phyloP scores from a whole-genome alignment of 352 stramenopile genomes.

The Phytophthora podocarpi region DNA sequence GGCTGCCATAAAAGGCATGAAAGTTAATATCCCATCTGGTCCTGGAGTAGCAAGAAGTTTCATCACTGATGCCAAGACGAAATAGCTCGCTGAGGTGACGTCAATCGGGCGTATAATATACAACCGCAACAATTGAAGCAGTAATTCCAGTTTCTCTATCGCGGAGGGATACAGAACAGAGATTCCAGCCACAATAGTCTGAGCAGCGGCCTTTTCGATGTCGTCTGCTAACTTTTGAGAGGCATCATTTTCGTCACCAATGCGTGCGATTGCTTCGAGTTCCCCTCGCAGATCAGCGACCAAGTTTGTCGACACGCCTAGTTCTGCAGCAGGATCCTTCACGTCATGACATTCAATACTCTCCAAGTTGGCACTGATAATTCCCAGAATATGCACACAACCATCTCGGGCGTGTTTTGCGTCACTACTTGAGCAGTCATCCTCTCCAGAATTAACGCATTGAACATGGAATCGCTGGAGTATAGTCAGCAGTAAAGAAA shows the following conservation, averaged over 20 bases:
- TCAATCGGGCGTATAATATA: conserved; percentile 42
- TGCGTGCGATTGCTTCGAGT: conserved; percentile 55
- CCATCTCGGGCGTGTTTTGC: conserved; percentile 10
- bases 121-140: conserved; percentile 62
- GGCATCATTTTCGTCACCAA: conserved; percentile 24
- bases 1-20: conserved; percentile 51
- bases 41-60: conserved; percentile 58
- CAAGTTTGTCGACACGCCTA: conserved; percentile 42
- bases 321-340: conserved; percentile 35
- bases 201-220: conserved; percentile 63
- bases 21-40: conserved; percentile 67
- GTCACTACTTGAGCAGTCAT: not conserved
- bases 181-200: conserved; percentile 69
- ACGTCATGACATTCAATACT: conserved; percentile 71
- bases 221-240: conserved; percentile 2
- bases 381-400: conserved; percentile 50
- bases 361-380: conserved; percentile 71
- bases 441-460: not conserved
- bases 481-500: conserved; percentile 56
- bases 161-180: conserved; percentile 67
- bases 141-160: conserved; percentile 67
- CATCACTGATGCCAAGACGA: conserved; percentile 66
- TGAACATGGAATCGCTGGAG: conserved; percentile 44
- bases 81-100: conserved; percentile 43
- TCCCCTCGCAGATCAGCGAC: conserved; percentile 44